Evolutionary conservation across 495 filamentous ascomycete species (phyloP).

Genomic region (Aspergillus taichungensis): DNA sequence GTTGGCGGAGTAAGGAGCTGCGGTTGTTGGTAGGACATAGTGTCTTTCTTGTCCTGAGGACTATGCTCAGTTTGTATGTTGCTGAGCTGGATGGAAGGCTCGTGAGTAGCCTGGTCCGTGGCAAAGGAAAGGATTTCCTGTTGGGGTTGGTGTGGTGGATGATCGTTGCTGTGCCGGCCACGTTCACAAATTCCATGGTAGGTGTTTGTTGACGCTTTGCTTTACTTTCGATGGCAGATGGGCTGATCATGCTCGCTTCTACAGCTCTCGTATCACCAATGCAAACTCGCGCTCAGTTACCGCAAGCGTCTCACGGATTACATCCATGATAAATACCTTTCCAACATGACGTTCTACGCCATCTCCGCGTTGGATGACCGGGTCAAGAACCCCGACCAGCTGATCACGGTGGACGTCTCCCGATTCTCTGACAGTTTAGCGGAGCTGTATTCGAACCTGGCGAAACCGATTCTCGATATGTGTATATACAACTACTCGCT

Average conservation of each 20-base stretch:
- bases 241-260: neutral
- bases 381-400: slow-evolving; percentile 97
- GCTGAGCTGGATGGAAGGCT: slow-evolving; percentile 90
- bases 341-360: slow-evolving; percentile 95
- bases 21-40: slow-evolving; percentile 78
- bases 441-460: slow-evolving; percentile 94
- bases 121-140: slow-evolving; percentile 85
- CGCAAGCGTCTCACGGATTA: slow-evolving; percentile 83
- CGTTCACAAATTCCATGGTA: slow-evolving; percentile 98
- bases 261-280: slow-evolving; percentile 94
- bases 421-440: slow-evolving; percentile 93
- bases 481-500: slow-evolving; percentile 91
- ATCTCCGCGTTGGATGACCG: slow-evolving; percentile 92
- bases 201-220: slow-evolving; percentile 16
- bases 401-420: slow-evolving; percentile 92
- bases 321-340: slow-evolving; percentile 89
- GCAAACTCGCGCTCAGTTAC: slow-evolving; percentile 85
- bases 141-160: slow-evolving; percentile 95
- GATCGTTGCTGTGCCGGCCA: slow-evolving; percentile 92
- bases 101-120: slow-evolving; percentile 83
- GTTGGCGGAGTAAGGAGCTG: slow-evolving; percentile 82
- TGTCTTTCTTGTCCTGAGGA: slow-evolving; percentile 78
- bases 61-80: slow-evolving; percentile 87
- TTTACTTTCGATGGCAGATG: neutral
- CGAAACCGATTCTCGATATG: slow-evolving; percentile 92